Base-by-base conservation (phyloP, 2,329 filamentous ascomycete species). In the Fusarium floridanum region DNA sequence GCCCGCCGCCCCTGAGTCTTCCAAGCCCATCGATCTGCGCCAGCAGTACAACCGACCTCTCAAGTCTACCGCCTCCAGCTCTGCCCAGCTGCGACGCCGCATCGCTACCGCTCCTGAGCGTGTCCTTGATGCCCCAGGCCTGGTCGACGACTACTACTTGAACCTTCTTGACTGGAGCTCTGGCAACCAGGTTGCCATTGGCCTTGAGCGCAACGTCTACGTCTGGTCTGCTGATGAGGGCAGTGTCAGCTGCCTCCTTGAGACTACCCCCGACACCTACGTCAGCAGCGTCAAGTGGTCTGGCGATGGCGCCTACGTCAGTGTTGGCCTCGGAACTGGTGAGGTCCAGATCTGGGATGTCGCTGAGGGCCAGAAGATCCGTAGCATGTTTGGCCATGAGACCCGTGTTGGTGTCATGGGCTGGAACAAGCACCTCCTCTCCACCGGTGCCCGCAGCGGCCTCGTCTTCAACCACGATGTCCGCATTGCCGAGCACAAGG, bases 301-400 rank as follows among this genome's bases (percentile, higher is more conserved):
- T 72, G 95, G 94, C 61, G 97, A 99, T 80, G 97, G 97, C 70
- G 95, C 96, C 36, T 98, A 99, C 81, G 95, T 99, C 75, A 93
- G 95, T 74, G 95, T 98, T 77, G 97, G 97, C 71, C 93, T 99
- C 61, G 96, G 95, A 71, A 95, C 95, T 41, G 97, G 97, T 70
- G 97, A 99, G 84, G 95, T 99, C 41, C 97, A 99, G 86, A 99
- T 99, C 86, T 99, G 97, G 96, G 97, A 98, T 80, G 96, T 98
- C 32, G 94, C 97, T 79, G 97, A 99, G 84, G 91, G 93, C 72
- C 93, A 92, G 81, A 98, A 98, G 90, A 93, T 99, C 69, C 95
- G 97, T 83, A 98, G 95, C 88, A 99, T 99, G 97, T 94, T 95
- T 82, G 97, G 97, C 70, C 97, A 99, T 82, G 96, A 98, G 81